Evolutionary conservation across 2,329 filamentous ascomycete genomes (phyloP), one percentile per base, ranked within the genome.

Genomic region (Botrytis pseudocinerea): DNA sequence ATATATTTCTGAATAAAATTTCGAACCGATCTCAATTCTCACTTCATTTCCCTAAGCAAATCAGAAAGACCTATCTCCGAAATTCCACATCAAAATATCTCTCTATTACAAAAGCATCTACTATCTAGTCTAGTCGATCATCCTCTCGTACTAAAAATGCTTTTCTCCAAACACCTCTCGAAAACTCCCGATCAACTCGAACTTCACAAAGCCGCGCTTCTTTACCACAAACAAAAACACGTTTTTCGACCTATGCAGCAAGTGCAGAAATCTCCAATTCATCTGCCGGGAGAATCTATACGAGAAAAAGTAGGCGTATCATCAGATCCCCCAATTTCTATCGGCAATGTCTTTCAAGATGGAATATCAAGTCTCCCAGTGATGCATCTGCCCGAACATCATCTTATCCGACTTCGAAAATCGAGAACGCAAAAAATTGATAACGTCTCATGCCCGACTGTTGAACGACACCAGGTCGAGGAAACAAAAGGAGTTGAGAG

Each of bases 341-440:
- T 57, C 16, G 64, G 64, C 48, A 68, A 68, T 9, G 18, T 57
- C 1, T 68, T 68, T 57, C 64, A 68, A 40, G 64, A 68, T 25
- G 48, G 48, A 42, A 42, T 32, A 14, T 22, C 35, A 40, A 22
- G 16, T 8, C n/a, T 68, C 16, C 64, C 64, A 28, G 48, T 68
- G 46, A 42, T 54, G 9, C 1, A 42, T 7, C 35, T 57, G 12
- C 16, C 64, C 16, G 35, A 40, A 22, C 5, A 57, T 16, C 46
- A 54, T 42, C 35, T 54, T 28, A 1, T 5, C 16, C 35, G 16
- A 22, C 22, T 54, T 57, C 48, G 22, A 68, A 16, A 32, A 42
- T 54, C 42, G 35, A 42, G 10, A 68, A 38, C 8, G 14, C 46
- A 28, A 28, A 68, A 25, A 9, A 8, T 16, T 38, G 16, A 18